Evolutionary conservation across 2,329 filamentous ascomycete genomes (phyloP).

Genomic region (Ophiocordyceps australis): DNA sequence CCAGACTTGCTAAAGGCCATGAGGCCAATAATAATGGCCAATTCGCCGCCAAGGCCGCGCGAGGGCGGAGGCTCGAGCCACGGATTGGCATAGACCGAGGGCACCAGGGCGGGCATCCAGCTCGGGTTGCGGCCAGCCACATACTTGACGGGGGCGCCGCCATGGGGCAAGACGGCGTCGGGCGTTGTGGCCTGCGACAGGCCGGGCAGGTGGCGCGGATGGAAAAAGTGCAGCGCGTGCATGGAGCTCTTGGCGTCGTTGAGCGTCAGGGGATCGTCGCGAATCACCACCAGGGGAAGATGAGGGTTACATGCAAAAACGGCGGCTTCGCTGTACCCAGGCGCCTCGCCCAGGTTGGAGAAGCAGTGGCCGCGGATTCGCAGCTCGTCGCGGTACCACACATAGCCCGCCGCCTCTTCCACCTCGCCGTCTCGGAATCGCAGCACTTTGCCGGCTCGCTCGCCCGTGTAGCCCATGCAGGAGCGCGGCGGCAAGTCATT

Average conservation of each 20-base stretch:
- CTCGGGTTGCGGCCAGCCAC: slow-evolving; percentile 12
- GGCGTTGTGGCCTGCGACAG: slow-evolving; percentile 11
- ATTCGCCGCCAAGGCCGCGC: slow-evolving; percentile 15
- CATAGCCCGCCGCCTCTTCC: slow-evolving; percentile 4
- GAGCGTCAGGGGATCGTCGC: slow-evolving; percentile 5
- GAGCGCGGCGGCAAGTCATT: slow-evolving; percentile 13
- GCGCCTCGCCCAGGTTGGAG: neutral
- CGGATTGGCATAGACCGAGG: slow-evolving; percentile 10
- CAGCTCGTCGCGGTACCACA: neutral
- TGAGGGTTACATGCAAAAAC: slow-evolving; percentile 18
- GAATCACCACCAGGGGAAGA: slow-evolving; percentile 14
- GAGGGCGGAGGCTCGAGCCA: slow-evolving; percentile 4
- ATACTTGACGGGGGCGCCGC: slow-evolving; percentile 7
- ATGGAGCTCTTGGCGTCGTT: slow-evolving; percentile 5
- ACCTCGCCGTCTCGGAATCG: slow-evolving; percentile 14
- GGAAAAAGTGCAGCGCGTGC: slow-evolving; percentile 12
- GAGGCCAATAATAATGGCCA: slow-evolving; percentile 19
- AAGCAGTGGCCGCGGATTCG: slow-evolving; percentile 1
- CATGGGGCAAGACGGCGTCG: slow-evolving; percentile 4
- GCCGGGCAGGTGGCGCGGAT: slow-evolving; percentile 5
- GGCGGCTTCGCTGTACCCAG: slow-evolving; percentile 8
- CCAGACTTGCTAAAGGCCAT: slow-evolving; percentile 15
- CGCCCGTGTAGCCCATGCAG: slow-evolving; percentile 7
- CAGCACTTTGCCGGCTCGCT: slow-evolving; percentile 15
- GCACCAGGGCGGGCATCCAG: slow-evolving; percentile 21